phyloP scores from a whole-genome alignment of 2,329 filamentous ascomycete genomes.

The Arthrobotrys entomopaga region DNA sequence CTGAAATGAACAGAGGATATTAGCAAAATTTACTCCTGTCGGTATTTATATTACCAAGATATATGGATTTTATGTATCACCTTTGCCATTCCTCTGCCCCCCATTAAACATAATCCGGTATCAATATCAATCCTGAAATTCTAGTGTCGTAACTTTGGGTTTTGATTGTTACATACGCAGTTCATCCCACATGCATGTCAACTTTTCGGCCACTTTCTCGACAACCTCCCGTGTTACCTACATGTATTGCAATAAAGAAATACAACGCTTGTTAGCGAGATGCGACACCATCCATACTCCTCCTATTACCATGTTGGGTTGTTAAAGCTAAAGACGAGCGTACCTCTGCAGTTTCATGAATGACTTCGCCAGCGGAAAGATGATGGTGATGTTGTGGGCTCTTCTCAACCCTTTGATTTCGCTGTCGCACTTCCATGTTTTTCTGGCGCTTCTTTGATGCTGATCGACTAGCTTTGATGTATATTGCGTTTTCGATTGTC shows the following conservation, averaged over 20 bases:
- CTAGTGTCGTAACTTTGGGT: constrained; percentile 17
- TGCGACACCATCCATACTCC: too few relatives aligned
- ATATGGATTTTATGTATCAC: constrained; percentile 5
- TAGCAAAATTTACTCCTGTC: neutral
- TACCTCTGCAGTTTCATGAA: constrained; percentile 48
- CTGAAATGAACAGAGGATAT: constrained; percentile 37
- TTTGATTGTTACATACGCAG: constrained; percentile 56
- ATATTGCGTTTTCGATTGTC: too few relatives aligned
- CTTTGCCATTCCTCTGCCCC: constrained; percentile 46
- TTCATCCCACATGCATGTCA: constrained; percentile 59
- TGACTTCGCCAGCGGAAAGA: constrained; percentile 31
- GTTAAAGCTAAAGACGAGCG: neutral
- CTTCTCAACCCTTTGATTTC: constrained; percentile 21
- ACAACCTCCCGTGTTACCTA: constrained; percentile 38
- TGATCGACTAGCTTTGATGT: too few relatives aligned
- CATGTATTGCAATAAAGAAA: constrained; percentile 10
- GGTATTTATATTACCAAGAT: neutral
- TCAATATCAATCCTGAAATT: neutral
- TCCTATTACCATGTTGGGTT: neutral
- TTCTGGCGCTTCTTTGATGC: too few relatives aligned
- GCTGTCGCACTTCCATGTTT: constrained; percentile 30
- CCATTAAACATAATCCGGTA: neutral
- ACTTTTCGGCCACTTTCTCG: constrained; percentile 51
- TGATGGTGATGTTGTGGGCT: constrained; percentile 8
- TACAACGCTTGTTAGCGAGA: constrained; percentile 12